Percentiles rank a stretch among this genome's conserved stretches.
Conservation (phyloP, 2,329 filamentous ascomycete genomes). For the Penicillium janthinellum region DNA sequence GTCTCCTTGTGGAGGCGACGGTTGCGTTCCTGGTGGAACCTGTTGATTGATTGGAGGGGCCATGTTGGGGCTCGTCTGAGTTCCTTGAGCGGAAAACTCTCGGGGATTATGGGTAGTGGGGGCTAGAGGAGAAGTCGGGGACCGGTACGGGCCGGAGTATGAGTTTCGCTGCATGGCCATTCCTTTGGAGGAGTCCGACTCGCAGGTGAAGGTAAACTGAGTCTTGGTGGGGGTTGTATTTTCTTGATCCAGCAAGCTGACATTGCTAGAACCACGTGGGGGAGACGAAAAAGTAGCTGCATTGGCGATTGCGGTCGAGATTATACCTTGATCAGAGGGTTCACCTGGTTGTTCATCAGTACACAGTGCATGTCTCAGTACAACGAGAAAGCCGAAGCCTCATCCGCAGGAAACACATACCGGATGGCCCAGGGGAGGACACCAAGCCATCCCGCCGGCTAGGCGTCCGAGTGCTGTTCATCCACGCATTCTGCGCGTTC, state of each 20-base stretch:
- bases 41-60: constrained; percentile 41
- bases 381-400: constrained; percentile 9
- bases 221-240: constrained; percentile 69
- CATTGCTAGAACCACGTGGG: constrained; percentile 70
- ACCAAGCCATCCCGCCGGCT: constrained; percentile 50
- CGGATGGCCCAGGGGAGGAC: constrained; percentile 44
- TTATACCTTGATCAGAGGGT: constrained; percentile 71
- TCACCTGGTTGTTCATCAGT: constrained; percentile 35
- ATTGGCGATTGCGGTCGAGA: constrained; percentile 88
- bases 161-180: constrained; percentile 69
- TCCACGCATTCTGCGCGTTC: constrained; percentile 60
- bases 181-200: constrained; percentile 80
- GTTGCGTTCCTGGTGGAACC: constrained; percentile 24
- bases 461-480: constrained; percentile 52
- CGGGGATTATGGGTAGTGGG: constrained; percentile 37
- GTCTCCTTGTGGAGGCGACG: constrained; percentile 44
- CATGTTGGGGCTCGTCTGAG: constrained; percentile 58
- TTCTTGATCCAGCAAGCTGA: constrained; percentile 75
- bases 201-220: constrained; percentile 96
- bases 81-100: constrained; percentile 55
- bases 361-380: not conserved
- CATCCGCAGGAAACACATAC: constrained; percentile 31
- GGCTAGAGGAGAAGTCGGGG: constrained; percentile 38
- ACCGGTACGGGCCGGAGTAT: constrained; percentile 42
- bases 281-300: constrained; percentile 69